Percentiles rank a stretch among this genome's conserved stretches.
Evolutionary conservation across 805 yeast genomes (phyloP).

Genomic region (Metschnikowia picachoensis): DNA sequence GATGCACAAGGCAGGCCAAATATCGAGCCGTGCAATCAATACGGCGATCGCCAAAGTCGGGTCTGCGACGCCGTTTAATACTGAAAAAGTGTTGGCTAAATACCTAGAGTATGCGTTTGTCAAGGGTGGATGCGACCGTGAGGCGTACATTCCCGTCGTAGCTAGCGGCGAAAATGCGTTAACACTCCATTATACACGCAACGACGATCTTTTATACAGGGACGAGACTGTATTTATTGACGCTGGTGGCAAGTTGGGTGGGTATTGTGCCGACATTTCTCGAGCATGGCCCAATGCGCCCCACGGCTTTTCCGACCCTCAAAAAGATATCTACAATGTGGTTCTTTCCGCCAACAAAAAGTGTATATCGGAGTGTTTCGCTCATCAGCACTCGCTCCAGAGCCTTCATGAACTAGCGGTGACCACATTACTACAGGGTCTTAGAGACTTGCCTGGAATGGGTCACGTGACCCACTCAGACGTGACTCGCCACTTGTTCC

Average conservation of each 20-base stretch:
- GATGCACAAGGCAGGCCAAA: slow-evolving; percentile 79
- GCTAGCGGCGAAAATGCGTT: slow-evolving; percentile 91
- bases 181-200: slow-evolving; percentile 90
- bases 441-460: slow-evolving; percentile 69
- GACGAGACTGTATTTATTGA: slow-evolving; percentile 89
- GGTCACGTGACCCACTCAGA: slow-evolving; percentile 47
- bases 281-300: slow-evolving; percentile 93
- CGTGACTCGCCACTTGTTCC: slow-evolving; percentile 57
- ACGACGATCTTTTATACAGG: slow-evolving; percentile 72
- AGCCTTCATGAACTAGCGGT: slow-evolving; percentile 76
- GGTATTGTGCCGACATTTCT: slow-evolving; percentile 93
- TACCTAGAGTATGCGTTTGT: slow-evolving; percentile 79
- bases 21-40: slow-evolving; percentile 81
- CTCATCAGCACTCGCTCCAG: slow-evolving; percentile 50
- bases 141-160: slow-evolving; percentile 93
- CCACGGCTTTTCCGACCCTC: slow-evolving; percentile 65
- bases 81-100: slow-evolving; percentile 77
- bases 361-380: slow-evolving; percentile 70
- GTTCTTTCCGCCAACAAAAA: slow-evolving; percentile 78
- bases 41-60: slow-evolving; percentile 66
- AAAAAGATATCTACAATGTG: slow-evolving; percentile 82
- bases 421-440: slow-evolving; percentile 52
- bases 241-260: slow-evolving; percentile 92
- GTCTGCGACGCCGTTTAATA: slow-evolving; percentile 42
- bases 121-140: slow-evolving; percentile 81